A percentile compares a stretch with the other conserved stretches of the same genome.
Evolutionary conservation across 139 green algal genomes (phyloP).

Genomic region (Volvox africanus): DNA sequence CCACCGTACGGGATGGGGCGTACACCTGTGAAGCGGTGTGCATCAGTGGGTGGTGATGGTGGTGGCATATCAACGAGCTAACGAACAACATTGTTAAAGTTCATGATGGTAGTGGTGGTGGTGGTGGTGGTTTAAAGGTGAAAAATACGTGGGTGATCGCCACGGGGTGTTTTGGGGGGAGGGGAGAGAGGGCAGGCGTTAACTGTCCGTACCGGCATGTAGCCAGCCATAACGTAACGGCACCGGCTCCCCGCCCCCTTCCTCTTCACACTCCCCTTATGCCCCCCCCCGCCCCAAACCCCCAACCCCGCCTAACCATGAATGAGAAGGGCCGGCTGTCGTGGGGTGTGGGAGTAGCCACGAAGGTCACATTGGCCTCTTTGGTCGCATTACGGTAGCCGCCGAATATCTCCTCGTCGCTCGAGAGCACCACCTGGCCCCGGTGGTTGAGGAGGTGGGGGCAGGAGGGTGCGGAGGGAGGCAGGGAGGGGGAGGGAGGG

Average conservation of each 20-base stretch:
- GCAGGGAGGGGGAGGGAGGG: neutral
- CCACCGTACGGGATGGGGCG: constrained; percentile 81
- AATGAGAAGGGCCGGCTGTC: constrained; percentile 83
- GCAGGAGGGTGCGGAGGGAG: neutral
- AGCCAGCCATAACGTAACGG: no score
- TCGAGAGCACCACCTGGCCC: constrained; percentile 78
- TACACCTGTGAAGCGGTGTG: constrained; percentile 66
- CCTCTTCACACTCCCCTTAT: neutral
- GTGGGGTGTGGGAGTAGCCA: constrained; percentile 60
- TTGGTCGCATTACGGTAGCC: constrained; percentile 90
- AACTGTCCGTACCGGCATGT: no score
- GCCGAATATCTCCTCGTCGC: constrained; percentile 92
- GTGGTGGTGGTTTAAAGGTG: neutral
- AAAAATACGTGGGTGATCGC: no score
- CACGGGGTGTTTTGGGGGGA: no score
- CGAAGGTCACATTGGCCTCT: constrained; percentile 71
- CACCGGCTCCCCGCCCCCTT: no score
- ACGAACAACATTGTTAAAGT: no score
- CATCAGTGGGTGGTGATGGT: neutral
- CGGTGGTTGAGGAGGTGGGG: neutral
- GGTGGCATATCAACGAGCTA: no score
- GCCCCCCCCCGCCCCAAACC: neutral
- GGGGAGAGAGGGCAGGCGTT: no score
- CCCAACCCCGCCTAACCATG: constrained; percentile 18
- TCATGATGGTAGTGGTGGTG: no score